Percentiles rank a stretch among this genome's conserved stretches.
phyloP scores from a whole-genome alignment of 2,329 filamentous ascomycete species.

The Alternaria sp. region DNA sequence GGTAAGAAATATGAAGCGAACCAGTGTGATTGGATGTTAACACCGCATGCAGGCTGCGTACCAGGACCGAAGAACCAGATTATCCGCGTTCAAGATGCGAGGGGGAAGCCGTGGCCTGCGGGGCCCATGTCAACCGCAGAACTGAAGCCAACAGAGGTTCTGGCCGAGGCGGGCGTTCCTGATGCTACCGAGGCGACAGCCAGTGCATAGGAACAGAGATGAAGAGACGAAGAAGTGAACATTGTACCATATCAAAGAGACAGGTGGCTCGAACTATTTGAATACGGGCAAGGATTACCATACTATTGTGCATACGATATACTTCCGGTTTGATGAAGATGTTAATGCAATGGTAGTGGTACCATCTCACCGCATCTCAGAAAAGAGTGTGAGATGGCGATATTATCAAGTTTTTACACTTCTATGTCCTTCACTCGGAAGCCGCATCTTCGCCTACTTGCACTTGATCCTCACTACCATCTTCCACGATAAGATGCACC shows the following conservation, averaged over 20 bases:
- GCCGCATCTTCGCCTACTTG: not conserved
- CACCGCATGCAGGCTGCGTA: conserved; percentile 65
- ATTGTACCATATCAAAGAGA: conserved; percentile 18
- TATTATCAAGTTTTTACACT: not conserved
- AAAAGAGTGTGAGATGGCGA: not conserved
- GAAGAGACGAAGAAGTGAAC: not conserved
- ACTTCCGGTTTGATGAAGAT: not conserved
- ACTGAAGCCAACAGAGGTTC: conserved; percentile 22
- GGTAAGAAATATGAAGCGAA: conserved; percentile 60
- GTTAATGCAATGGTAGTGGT: not conserved
- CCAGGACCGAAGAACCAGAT: conserved; percentile 87
- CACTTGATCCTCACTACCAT: not conserved
- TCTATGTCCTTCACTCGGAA: not conserved
- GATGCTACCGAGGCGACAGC: conserved; percentile 21
- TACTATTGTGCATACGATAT: not conserved
- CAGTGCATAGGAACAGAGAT: conserved; percentile 8
- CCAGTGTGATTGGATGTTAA: not conserved
- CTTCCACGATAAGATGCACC: not conserved
- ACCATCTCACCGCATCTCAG: not conserved
- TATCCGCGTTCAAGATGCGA: conserved; percentile 87
- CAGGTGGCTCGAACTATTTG: not conserved
- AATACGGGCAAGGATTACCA: not conserved
- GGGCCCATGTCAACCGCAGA: conserved; percentile 50
- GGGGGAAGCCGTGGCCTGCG: conserved; percentile 82
- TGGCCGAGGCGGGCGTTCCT: conserved; percentile 16